These are phyloP conservation scores for Colletotrichum tropicale DNA, from an alignment of 2,329 filamentous ascomycete species.

Conservation along the genomic window DNA sequence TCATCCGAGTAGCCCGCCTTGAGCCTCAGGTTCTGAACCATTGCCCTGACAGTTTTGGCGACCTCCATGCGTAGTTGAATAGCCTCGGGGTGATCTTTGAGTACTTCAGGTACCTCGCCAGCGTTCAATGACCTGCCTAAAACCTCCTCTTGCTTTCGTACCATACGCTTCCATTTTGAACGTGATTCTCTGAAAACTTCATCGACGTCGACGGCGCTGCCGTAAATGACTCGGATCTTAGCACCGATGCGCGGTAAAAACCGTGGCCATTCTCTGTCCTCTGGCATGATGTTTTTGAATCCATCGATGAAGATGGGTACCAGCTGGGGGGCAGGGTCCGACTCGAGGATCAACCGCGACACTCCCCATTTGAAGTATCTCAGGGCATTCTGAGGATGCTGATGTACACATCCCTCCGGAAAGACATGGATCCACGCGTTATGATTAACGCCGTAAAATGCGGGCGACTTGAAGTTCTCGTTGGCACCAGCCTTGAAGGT, in stretches of 20 bases:
- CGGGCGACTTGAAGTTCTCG: slow-evolving; percentile 73
- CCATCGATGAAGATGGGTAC: slow-evolving; percentile 96
- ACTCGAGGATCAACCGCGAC: slow-evolving; percentile 87
- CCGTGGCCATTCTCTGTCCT: slow-evolving; percentile 78
- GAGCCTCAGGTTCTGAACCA: slow-evolving; percentile 79
- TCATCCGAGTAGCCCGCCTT: slow-evolving; percentile 78
- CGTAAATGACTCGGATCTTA: slow-evolving; percentile 76
- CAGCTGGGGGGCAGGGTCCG: slow-evolving; percentile 84
- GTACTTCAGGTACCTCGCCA: slow-evolving; percentile 68
- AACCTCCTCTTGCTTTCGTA: slow-evolving; percentile 46
- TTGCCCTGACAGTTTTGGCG: slow-evolving; percentile 75
- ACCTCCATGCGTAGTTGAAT: slow-evolving; percentile 75
- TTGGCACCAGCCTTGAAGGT: slow-evolving; percentile 57
- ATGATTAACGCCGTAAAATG: slow-evolving; percentile 71
- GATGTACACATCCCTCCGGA: slow-evolving; percentile 93
- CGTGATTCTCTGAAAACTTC: slow-evolving; percentile 79
- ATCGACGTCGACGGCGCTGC: slow-evolving; percentile 77
- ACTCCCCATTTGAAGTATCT: slow-evolving; percentile 99
- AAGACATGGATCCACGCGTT: slow-evolving; percentile 94
- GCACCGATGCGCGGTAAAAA: slow-evolving; percentile 80
- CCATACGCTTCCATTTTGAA: slow-evolving; percentile 73
- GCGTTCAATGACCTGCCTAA: slow-evolving; percentile 25
- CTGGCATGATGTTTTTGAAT: slow-evolving; percentile 86
- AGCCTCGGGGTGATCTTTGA: slow-evolving; percentile 77
- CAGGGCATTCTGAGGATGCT: slow-evolving; percentile 78